A percentile compares a stretch with the other conserved stretches of the same genome.
Conservation (phyloP, 2,329 filamentous ascomycete genomes). For the Cladosporium colombiae region DNA sequence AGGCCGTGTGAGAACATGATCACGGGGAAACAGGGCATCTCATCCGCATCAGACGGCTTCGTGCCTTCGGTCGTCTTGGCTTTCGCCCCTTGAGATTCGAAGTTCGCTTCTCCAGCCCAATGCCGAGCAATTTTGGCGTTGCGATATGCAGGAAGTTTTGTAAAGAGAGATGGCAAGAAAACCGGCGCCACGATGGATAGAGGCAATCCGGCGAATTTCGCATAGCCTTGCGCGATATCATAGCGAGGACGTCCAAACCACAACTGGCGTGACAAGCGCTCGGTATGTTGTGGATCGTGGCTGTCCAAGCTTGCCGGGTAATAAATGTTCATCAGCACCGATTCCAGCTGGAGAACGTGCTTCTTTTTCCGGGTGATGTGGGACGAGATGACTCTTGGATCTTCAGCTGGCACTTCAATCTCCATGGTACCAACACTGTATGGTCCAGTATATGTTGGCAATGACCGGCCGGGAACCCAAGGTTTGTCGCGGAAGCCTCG, state of each 20-base stretch:
- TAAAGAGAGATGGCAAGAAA: constrained; percentile 62
- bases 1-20: constrained; percentile 68
- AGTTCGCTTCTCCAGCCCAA: constrained; percentile 47
- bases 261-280: constrained; percentile 55
- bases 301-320: constrained; percentile 57
- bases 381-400: constrained; percentile 49
- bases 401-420: constrained; percentile 54
- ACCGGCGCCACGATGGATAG: constrained; percentile 53
- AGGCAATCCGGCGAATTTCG: constrained; percentile 57
- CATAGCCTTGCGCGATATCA: constrained; percentile 61
- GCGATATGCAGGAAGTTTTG: constrained; percentile 64
- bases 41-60: constrained; percentile 39
- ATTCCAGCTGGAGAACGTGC: constrained; percentile 56
- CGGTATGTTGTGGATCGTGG: constrained; percentile 31
- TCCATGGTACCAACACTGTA: constrained; percentile 57
- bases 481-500: constrained; percentile 51
- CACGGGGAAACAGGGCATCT: constrained; percentile 58
- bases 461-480: constrained; percentile 44
- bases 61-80: constrained; percentile 45
- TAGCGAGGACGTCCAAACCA: constrained; percentile 63
- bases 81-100: constrained; percentile 42
- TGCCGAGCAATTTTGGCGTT: constrained; percentile 61
- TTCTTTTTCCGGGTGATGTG: constrained; percentile 51
- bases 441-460: constrained; percentile 55
- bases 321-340: constrained; percentile 65